These are phyloP conservation scores for Begonia loranthoides DNA, from an alignment of 306 rosid species.

Conservation along the genomic window DNA sequence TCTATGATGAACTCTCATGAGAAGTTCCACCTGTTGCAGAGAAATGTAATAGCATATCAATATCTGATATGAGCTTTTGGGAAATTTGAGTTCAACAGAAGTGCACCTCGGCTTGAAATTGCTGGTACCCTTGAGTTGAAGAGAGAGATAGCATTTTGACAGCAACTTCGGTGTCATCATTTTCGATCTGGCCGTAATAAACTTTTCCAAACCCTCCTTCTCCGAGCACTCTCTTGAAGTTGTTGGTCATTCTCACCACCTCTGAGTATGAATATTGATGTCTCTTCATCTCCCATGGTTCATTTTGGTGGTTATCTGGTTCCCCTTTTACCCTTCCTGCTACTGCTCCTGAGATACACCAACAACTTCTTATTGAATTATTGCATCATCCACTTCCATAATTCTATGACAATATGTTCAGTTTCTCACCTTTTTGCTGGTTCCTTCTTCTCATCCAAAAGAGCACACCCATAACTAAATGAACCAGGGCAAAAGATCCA, in stretches of 20 bases:
- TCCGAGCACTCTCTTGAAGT: constrained; percentile 1
- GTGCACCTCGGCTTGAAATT: constrained; percentile 3
- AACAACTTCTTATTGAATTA: constrained; percentile 9
- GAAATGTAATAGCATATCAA: neutral
- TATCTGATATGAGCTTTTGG: too few species aligned
- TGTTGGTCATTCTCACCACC: neutral
- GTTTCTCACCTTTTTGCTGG: too few species aligned
- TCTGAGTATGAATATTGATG: constrained; percentile 1
- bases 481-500: neutral
- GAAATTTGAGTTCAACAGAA: neutral
- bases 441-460: too few species aligned
- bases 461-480: too few species aligned
- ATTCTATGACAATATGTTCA: too few species aligned
- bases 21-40: neutral
- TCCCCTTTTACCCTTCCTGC: neutral
- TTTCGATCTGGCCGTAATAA: neutral
- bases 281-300: neutral
- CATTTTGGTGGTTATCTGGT: neutral
- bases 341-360: constrained; percentile 16
- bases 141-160: constrained; percentile 4
- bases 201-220: constrained; percentile 7
- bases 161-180: constrained; percentile 1
- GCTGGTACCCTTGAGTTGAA: constrained; percentile 4
- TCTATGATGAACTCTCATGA: constrained; percentile 6
- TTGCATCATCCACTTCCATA: too few species aligned